These are phyloP conservation scores for Sclerotiophoma versabilis DNA, from an alignment of 2,329 filamentous ascomycete species.

Conservation along the genomic window DNA sequence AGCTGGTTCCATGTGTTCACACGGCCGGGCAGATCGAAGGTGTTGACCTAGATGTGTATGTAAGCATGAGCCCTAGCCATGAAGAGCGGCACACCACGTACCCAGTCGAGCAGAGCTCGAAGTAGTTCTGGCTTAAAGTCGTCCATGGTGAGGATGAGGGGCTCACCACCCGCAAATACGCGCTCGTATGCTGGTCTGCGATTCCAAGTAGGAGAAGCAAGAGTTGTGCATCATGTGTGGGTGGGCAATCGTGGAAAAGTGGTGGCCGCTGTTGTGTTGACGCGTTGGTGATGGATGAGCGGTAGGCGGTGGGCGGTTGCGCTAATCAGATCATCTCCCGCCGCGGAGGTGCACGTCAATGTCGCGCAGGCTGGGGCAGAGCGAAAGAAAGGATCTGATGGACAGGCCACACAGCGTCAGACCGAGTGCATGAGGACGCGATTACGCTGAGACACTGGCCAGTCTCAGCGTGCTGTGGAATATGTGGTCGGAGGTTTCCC, in stretches of 20 bases:
- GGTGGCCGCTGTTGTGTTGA: conserved; percentile 19
- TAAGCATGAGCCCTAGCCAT: conserved; percentile 8
- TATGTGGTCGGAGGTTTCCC: conserved; percentile 2
- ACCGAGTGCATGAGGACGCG: conserved; percentile 9
- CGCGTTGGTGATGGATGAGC: conserved; percentile 34
- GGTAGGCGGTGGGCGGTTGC: conserved; percentile 14
- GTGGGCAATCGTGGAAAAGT: conserved; percentile 22
- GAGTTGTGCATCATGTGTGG: conserved; percentile 42
- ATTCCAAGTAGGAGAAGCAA: conserved; percentile 20
- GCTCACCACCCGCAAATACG: conserved; percentile 28
- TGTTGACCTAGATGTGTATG: conserved; percentile 47
- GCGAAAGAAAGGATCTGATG: not conserved
- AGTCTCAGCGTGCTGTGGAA: conserved; percentile 3
- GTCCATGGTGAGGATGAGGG: conserved; percentile 39
- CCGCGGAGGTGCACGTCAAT: conserved; percentile 20
- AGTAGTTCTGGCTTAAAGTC: conserved; percentile 51
- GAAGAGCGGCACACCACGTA: conserved; percentile 21
- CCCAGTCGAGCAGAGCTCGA: conserved; percentile 50
- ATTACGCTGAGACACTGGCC: conserved; percentile 5
- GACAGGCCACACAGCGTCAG: not conserved
- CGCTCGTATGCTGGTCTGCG: conserved; percentile 21
- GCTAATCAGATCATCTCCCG: conserved; percentile 26
- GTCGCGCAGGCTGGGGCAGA: conserved; percentile 3
- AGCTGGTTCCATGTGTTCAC: conserved; percentile 53
- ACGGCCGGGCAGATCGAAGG: conserved; percentile 50